phyloP scores from a whole-genome alignment of 2,329 filamentous ascomycete species.

The Claviceps sp. region DNA sequence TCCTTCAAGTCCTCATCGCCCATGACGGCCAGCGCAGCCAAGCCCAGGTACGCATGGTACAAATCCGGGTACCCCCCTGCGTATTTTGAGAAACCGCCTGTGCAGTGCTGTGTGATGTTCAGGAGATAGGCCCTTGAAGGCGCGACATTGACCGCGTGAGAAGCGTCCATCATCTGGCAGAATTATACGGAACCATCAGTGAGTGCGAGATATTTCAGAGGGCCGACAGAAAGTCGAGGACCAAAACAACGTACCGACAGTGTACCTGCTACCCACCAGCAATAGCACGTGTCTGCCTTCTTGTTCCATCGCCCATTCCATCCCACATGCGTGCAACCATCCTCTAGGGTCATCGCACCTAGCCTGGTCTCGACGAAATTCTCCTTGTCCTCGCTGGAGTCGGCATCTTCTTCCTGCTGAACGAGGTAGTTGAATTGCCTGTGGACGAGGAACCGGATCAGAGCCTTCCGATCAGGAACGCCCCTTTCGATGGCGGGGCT shows the following conservation, averaged over 20 bases:
- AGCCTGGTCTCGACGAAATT: conserved; percentile 23
- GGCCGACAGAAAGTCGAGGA: not conserved
- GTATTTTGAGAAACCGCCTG: conserved; percentile 70
- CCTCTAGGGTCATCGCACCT: conserved; percentile 20
- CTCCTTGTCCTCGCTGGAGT: conserved; percentile 30
- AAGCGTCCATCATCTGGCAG: conserved; percentile 41
- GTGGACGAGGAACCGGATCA: conserved; percentile 45
- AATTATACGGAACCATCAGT: not conserved
- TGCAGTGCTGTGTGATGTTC: conserved; percentile 71
- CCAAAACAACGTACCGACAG: conserved; percentile 23
- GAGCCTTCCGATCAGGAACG: conserved; percentile 16
- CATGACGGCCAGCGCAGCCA: conserved; percentile 65
- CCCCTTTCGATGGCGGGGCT: conserved; percentile 21
- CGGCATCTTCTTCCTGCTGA: conserved; percentile 26
- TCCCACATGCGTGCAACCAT: conserved; percentile 42
- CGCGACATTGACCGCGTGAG: conserved; percentile 41
- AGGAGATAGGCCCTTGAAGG: conserved; percentile 68
- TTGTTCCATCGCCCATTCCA: conserved; percentile 91
- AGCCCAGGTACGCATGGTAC: conserved; percentile 79
- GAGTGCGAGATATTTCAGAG: not conserved
- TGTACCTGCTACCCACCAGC: conserved; percentile 76
- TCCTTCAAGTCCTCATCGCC: conserved; percentile 54
- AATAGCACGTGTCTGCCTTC: conserved; percentile 86
- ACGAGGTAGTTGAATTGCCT: conserved; percentile 51
- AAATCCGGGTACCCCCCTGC: conserved; percentile 60